phyloP scores from a whole-genome alignment of 2,329 filamentous ascomycete species.

The Basipetospora chlamydospora region DNA sequence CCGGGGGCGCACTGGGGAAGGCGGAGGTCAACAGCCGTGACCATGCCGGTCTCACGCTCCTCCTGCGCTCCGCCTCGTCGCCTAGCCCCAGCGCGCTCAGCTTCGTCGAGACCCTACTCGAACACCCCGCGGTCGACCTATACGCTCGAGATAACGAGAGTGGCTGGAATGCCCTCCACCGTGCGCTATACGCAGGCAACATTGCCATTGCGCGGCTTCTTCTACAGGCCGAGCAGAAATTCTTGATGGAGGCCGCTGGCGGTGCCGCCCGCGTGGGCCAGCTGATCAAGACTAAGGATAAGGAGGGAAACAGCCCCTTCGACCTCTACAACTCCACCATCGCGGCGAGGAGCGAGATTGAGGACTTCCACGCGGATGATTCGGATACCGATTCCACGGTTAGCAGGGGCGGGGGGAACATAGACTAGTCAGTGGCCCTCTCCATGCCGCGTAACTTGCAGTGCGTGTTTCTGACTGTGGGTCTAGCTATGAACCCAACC shows the following conservation, averaged over 20 bases:
- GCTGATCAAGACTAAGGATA: slow-evolving; percentile 88
- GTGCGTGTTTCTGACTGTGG: not conserved
- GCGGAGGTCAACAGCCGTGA: slow-evolving; percentile 78
- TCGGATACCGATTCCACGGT: slow-evolving; percentile 30
- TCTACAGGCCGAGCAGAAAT: slow-evolving; percentile 59
- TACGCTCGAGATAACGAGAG: slow-evolving; percentile 81
- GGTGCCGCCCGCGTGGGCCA: slow-evolving; percentile 48
- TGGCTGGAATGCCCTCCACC: slow-evolving; percentile 89
- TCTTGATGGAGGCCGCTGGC: slow-evolving; percentile 44
- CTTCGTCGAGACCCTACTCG: slow-evolving; percentile 68
- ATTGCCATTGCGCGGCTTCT: slow-evolving; percentile 72
- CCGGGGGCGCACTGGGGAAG: slow-evolving; percentile 24
- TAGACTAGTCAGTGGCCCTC: no score
- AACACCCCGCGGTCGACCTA: slow-evolving; percentile 71
- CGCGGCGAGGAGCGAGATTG: slow-evolving; percentile 53
- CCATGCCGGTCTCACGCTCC: slow-evolving; percentile 62
- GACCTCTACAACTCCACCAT: slow-evolving; percentile 86
- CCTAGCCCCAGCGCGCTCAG: slow-evolving; percentile 50
- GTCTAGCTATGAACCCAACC: not conserved
- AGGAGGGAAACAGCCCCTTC: slow-evolving; percentile 87
- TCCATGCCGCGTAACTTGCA: no score
- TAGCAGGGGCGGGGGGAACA: not conserved
- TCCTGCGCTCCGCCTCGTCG: slow-evolving; percentile 75
- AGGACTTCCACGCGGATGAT: slow-evolving; percentile 20
- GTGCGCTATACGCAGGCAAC: slow-evolving; percentile 82